Percentiles rank a stretch among this genome's conserved stretches.
Evolutionary conservation across 2,329 filamentous ascomycete genomes (phyloP).

Genomic region (Phaeosphaeriaceae sp.): DNA sequence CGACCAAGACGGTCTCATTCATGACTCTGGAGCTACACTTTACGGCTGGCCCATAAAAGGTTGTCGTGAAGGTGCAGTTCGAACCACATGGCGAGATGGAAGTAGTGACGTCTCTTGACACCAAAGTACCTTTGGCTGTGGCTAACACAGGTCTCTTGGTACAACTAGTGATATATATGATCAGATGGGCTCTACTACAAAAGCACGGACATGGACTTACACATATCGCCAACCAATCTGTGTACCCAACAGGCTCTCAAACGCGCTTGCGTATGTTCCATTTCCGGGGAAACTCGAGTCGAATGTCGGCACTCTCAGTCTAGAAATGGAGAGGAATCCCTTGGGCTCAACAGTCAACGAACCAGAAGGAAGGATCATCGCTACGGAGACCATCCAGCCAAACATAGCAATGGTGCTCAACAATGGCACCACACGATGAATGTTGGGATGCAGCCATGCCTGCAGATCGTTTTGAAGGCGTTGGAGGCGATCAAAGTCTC

Average conservation of each 20-base stretch:
- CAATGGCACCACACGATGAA: background rate
- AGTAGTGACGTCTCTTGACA: background rate
- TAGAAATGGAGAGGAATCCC: background rate
- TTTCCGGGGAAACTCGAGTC: slow-evolving; percentile 4
- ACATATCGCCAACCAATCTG: background rate
- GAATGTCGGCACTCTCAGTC: slow-evolving; percentile 2
- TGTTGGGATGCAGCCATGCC: background rate
- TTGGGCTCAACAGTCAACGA: slow-evolving; percentile 3
- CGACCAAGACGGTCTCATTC: background rate
- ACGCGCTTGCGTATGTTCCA: background rate
- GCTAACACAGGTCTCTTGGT: background rate
- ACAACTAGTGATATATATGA: background rate
- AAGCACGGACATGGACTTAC: background rate
- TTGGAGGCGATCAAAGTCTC: slow-evolving; percentile 2
- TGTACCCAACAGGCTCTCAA: background rate
- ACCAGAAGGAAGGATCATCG: slow-evolving; percentile 6
- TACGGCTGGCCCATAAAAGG: slow-evolving; percentile 3
- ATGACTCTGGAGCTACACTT: slow-evolving; percentile 1
- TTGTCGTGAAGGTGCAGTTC: slow-evolving; percentile 5
- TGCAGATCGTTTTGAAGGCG: slow-evolving; percentile 1
- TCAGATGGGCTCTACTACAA: background rate
- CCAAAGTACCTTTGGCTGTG: slow-evolving; percentile 6
- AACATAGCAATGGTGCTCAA: slow-evolving; percentile 4
- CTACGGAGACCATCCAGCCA: slow-evolving; percentile 2
- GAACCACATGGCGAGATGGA: slow-evolving; percentile 3